Evolutionary conservation across 805 yeast genomes (phyloP), one percentile per base, ranked within the genome.

Genomic region (Jamesozyma hellenica): DNA sequence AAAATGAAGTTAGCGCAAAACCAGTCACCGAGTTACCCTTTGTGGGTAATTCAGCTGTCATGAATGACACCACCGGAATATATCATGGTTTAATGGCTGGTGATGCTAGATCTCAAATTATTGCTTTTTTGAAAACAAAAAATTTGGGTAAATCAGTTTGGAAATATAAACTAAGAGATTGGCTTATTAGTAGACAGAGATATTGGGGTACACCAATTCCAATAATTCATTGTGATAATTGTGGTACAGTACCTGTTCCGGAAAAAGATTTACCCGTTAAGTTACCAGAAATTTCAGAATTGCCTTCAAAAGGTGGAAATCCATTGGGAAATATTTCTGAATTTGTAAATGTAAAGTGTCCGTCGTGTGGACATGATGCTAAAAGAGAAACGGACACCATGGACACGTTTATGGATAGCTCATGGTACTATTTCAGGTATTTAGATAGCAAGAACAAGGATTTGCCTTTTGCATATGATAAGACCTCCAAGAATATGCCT

Each of bases 181-280:
- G 98, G 98, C 70, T 92, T 21, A 82, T 92, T 35, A 81, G 94
- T 52, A 74, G 98, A 55, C 98, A 92, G 60, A 66, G 98, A 43
- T 90, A 82, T 60, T 92, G 98, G 98, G 98, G 98, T 19, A 92
- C 96, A 0, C 98, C 98, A 2, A 92, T 92, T 40, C 98, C 98
- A 4, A 86, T 92, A 15, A 70, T 92, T 21, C 92, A 92, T 53
- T 92, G 98, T 64, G 71, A 70, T 6, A 47, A 60, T 2, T 92
- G 98, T 68, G 98, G 98, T 1, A 64, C 79, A 0, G 96, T 90
- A 1, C 83, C 97, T 0, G 97, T 92, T 15, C 96, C 96, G 0
- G 94, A 83, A 31, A 65, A 74, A 2, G 79, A 88, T 21, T 67
- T 92, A 14, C 98, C 98, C 0, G 95, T 92, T 0, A 34, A 67